Percentiles rank a stretch among this genome's conserved stretches.
These are phyloP conservation scores for Cryptococcus floricola DNA, from an alignment of 1,284 basidiomycete species.

Conservation along the genomic window DNA sequence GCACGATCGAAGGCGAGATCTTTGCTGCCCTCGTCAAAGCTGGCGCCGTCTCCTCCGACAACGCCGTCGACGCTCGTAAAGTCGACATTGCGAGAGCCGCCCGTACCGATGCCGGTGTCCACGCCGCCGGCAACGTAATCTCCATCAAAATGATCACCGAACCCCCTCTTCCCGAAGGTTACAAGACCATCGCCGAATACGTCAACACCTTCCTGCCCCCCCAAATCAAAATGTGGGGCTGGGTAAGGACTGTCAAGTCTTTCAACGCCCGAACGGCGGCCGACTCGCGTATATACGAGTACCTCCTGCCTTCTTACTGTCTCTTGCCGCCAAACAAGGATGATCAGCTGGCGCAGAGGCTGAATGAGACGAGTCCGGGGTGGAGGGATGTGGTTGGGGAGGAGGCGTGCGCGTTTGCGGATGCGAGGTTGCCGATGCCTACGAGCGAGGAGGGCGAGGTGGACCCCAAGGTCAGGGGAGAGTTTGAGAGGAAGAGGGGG, in stretches of 20 bases:
- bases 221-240: slow-evolving; percentile 89
- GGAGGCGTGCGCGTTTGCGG: slow-evolving; percentile 34
- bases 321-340: slow-evolving; percentile 84
- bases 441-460: slow-evolving; percentile 20
- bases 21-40: slow-evolving; percentile 84
- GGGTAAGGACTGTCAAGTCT: slow-evolving; percentile 80
- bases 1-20: slow-evolving; percentile 86
- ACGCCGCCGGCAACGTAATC: slow-evolving; percentile 85
- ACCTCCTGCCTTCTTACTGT: slow-evolving; percentile 91
- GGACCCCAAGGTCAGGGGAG: slow-evolving; percentile 31
- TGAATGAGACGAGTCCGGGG: slow-evolving; percentile 46
- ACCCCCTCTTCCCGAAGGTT: slow-evolving; percentile 65
- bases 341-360: slow-evolving; percentile 58
- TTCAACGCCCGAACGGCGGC: slow-evolving; percentile 89
- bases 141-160: slow-evolving; percentile 83
- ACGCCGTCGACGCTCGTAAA: slow-evolving; percentile 86
- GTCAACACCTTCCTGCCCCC: slow-evolving; percentile 84
- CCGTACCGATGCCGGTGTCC: slow-evolving; percentile 94
- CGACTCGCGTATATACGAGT: slow-evolving; percentile 94
- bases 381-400: slow-evolving; percentile 41
- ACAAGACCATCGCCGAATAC: slow-evolving; percentile 57
- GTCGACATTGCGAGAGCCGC: slow-evolving; percentile 83
- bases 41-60: slow-evolving; percentile 88
- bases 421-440: slow-evolving; percentile 44
- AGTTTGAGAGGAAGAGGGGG: slow-evolving; percentile 49